Conservation (phyloP, 768 basidiomycete species). For the Boletellus sp. region DNA sequence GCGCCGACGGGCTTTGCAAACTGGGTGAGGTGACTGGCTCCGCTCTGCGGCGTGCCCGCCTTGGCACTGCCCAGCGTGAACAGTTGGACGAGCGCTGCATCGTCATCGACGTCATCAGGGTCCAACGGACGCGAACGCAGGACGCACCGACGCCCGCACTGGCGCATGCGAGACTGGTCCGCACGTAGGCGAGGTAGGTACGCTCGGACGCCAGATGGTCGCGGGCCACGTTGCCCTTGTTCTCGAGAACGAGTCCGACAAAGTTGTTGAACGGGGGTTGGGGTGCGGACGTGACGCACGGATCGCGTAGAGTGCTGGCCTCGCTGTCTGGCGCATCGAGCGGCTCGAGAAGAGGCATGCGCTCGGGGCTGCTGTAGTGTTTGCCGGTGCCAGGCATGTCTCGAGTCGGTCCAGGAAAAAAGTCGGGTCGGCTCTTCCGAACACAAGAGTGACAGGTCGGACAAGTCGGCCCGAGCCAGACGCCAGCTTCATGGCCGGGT, state of each 20-base stretch:
- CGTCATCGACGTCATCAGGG: background rate
- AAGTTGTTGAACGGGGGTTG: no score
- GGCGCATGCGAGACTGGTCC: constrained; percentile 60
- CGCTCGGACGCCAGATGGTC: constrained; percentile 64
- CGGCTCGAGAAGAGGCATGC: constrained; percentile 23
- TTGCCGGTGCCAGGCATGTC: constrained; percentile 15
- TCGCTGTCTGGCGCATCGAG: constrained; percentile 13
- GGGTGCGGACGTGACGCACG: background rate
- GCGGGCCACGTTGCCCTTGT: constrained; percentile 59
- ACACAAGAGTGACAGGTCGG: no score
- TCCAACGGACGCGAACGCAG: background rate
- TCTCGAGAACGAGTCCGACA: constrained; percentile 44
- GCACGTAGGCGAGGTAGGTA: constrained; percentile 60
- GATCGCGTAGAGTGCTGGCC: constrained; percentile 5
- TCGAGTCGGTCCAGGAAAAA: background rate
- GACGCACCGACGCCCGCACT: constrained; percentile 57
- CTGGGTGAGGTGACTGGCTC: constrained; percentile 11
- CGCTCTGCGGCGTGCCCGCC: background rate
- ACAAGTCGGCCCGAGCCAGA: no score
- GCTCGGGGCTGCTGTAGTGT: constrained; percentile 5
- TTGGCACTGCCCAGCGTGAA: constrained; percentile 36
- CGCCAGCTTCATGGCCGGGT: no score
- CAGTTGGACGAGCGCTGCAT: constrained; percentile 50
- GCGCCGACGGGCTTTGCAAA: constrained; percentile 54
- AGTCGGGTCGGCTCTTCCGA: no score